phyloP scores from a whole-genome alignment of 1,284 basidiomycete species.

The Cryptococcus sp. region DNA sequence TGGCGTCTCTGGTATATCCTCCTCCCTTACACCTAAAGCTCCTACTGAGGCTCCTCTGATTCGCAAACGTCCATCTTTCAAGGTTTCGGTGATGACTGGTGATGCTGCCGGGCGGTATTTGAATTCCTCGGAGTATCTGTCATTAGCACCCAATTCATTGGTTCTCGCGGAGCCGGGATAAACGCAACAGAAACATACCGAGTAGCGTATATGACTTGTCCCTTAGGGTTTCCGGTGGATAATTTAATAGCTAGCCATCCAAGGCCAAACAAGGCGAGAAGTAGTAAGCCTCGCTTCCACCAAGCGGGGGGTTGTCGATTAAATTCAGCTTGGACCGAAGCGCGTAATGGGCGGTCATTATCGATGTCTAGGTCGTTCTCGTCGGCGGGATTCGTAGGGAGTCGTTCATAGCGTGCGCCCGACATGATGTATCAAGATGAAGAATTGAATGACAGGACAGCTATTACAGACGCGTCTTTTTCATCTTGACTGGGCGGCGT shows the following conservation, averaged over 20 bases:
- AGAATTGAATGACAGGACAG: not conserved
- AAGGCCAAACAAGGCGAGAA: constrained; percentile 32
- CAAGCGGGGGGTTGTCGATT: constrained; percentile 38
- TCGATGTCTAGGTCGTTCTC: not conserved
- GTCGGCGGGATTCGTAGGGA: not conserved
- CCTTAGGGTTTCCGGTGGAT: constrained; percentile 13
- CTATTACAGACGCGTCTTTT: not conserved
- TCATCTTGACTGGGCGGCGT: not conserved
- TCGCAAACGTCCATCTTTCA: constrained; percentile 46
- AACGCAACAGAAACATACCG: constrained; percentile 29
- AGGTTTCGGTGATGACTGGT: constrained; percentile 48
- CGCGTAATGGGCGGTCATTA: constrained; percentile 19
- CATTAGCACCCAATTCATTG: not conserved
- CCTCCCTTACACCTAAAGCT: constrained; percentile 39
- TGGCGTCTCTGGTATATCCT: constrained; percentile 37
- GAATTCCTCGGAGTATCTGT: constrained; percentile 49
- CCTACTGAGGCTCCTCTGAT: constrained; percentile 46
- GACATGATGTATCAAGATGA: not conserved
- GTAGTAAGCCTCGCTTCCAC: constrained; percentile 38
- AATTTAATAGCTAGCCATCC: constrained; percentile 34
- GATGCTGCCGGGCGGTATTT: constrained; percentile 49
- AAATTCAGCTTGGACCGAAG: constrained; percentile 34
- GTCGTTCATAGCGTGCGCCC: not conserved
- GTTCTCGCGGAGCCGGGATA: not conserved
- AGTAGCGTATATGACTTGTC: constrained; percentile 45